These are phyloP conservation scores for Asterella californica DNA, from an alignment of 225 moss, liverwort and hornwort species.

Conservation along the genomic window DNA sequence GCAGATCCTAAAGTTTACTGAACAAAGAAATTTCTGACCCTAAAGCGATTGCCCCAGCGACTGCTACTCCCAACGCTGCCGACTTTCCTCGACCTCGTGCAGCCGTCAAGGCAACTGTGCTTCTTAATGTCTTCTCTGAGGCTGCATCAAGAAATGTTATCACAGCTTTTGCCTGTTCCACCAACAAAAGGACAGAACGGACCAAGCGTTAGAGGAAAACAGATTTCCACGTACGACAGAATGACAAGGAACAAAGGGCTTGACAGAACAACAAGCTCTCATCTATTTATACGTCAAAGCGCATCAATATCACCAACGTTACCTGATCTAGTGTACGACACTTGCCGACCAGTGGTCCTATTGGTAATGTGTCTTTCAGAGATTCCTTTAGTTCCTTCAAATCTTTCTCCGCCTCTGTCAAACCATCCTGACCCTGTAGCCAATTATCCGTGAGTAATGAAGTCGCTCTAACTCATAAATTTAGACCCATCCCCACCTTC, in stretches of 20 bases:
- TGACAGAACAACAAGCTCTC: not conserved
- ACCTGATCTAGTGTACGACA: constrained; percentile 94
- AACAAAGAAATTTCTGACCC: constrained; percentile 41
- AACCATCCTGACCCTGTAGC: constrained; percentile 65
- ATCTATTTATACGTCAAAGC: not conserved
- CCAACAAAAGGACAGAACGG: not conserved
- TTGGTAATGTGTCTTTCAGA: constrained; percentile 77
- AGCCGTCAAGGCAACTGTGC: constrained; percentile 91
- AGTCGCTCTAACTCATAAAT: not conserved
- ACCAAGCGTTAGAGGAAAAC: not conserved
- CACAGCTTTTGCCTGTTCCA: constrained; percentile 73
- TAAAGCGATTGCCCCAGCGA: constrained; percentile 85
- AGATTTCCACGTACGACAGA: not conserved
- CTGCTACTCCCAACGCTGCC: constrained; percentile 90
- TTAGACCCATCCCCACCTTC: not conserved
- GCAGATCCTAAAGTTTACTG: not conserved
- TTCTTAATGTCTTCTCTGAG: constrained; percentile 87
- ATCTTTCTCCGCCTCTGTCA: constrained; percentile 86
- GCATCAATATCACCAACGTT: not conserved
- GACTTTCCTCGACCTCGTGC: constrained; percentile 92
- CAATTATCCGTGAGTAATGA: not conserved
- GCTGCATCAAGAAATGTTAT: constrained; percentile 88
- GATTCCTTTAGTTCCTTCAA: constrained; percentile 90
- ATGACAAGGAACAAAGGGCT: not conserved
- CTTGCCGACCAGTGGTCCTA: constrained; percentile 79